Evolutionary conservation across 2,329 filamentous ascomycete genomes (phyloP).

Genomic region (Corinectria fuckeliana): DNA sequence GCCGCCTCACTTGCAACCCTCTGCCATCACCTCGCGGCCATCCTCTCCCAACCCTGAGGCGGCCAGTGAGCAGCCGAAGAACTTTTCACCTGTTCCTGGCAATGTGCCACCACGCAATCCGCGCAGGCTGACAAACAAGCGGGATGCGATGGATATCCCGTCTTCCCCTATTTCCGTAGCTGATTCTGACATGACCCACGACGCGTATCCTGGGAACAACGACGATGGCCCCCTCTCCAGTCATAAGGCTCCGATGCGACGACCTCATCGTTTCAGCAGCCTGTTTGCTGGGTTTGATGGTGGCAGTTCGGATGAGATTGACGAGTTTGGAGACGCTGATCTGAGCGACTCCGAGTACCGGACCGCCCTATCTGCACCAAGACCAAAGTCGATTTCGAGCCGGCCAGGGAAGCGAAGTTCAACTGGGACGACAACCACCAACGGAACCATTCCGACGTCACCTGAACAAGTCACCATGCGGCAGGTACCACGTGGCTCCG

Average conservation of each 20-base stretch:
- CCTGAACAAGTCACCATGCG: conserved; percentile 49
- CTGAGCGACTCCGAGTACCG: conserved; percentile 71
- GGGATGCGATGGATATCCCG: conserved; percentile 55
- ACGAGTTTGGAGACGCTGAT: conserved; percentile 67
- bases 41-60: conserved; percentile 56
- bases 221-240: conserved; percentile 76
- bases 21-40: conserved; percentile 70
- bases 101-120: conserved; percentile 66
- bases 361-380: conserved; percentile 70
- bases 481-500: conserved; percentile 38
- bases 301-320: conserved; percentile 69
- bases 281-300: conserved; percentile 87
- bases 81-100: conserved; percentile 60
- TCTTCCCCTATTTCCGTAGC: conserved; percentile 53
- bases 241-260: conserved; percentile 65
- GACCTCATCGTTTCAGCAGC: conserved; percentile 79
- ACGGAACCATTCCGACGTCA: conserved; percentile 47
- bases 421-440: conserved; percentile 34
- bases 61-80: conserved; percentile 43
- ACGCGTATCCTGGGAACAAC: conserved; percentile 80
- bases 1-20: conserved; percentile 80
- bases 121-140: conserved; percentile 56
- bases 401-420: conserved; percentile 52
- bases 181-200: conserved; percentile 54
- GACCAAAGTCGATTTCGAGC: conserved; percentile 51